Conservation (phyloP, 805 yeast species). For the Wickerhamiella allomyrinae region DNA sequence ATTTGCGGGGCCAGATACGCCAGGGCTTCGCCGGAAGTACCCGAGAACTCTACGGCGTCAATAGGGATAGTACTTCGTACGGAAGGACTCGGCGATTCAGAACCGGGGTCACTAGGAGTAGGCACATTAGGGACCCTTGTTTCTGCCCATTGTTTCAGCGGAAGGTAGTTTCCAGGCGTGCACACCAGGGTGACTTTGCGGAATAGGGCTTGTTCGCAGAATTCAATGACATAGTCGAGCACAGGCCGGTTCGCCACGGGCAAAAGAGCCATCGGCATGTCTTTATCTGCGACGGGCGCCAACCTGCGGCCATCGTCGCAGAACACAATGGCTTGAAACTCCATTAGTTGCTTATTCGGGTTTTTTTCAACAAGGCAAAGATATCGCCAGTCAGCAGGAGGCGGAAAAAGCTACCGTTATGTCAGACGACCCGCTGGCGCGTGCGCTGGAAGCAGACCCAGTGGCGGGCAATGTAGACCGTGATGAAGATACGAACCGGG, state of each 20-base stretch:
- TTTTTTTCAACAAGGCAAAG: too few relatives aligned
- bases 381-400: neutral
- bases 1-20: conserved; percentile 9
- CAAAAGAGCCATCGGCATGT: conserved; percentile 67
- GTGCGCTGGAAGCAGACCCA: conserved; percentile 15
- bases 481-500: conserved; percentile 54
- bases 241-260: conserved; percentile 86
- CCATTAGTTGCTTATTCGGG: too few relatives aligned
- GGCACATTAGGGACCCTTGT: neutral
- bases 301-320: conserved; percentile 75
- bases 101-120: neutral
- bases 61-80: neutral
- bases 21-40: conserved; percentile 14
- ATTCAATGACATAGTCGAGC: conserved; percentile 73
- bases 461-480: conserved; percentile 10
- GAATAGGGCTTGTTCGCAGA: conserved; percentile 86
- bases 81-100: neutral
- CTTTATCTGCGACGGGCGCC: conserved; percentile 57
- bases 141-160: neutral
- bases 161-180: conserved; percentile 20
- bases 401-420: neutral
- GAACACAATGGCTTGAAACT: conserved; percentile 77
- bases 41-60: conserved; percentile 1
- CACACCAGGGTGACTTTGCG: conserved; percentile 45
- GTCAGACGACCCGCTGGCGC: conserved; percentile 16